phyloP scores from a whole-genome alignment of 371 early-diverging fungal genomes.

The Chytridiales sp. region DNA sequence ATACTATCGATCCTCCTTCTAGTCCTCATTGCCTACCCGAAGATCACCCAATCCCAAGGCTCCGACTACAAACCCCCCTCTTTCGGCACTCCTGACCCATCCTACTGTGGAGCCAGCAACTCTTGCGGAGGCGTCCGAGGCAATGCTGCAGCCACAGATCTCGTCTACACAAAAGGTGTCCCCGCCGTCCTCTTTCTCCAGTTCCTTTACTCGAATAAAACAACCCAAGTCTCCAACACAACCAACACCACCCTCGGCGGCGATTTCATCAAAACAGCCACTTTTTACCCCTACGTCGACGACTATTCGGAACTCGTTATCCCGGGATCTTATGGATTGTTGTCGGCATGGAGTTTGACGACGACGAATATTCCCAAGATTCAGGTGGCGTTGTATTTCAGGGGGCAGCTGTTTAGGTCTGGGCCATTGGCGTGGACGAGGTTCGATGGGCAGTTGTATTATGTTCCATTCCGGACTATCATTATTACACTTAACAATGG shows the following conservation, averaged over 20 bases:
- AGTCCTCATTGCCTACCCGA: not conserved
- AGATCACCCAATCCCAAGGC: not conserved
- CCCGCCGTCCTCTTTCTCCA: slow-evolving; percentile 25
- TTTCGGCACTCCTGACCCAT: not conserved
- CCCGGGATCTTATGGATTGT: slow-evolving; percentile 21
- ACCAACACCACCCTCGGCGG: slow-evolving; percentile 8
- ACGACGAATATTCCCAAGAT: slow-evolving; percentile 15
- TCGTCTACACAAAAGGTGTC: slow-evolving; percentile 14
- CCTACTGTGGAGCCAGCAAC: slow-evolving; percentile 6
- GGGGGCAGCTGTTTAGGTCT: slow-evolving; percentile 23
- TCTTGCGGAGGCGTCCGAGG: not conserved
- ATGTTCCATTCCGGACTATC: slow-evolving; percentile 35
- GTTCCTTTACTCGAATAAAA: slow-evolving; percentile 11
- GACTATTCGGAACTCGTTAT: slow-evolving; percentile 37
- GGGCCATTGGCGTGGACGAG: slow-evolving; percentile 13
- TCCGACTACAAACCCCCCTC: slow-evolving; percentile 5
- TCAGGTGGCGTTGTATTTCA: slow-evolving; percentile 26
- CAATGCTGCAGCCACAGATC: not conserved
- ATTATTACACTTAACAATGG: slow-evolving; percentile 33
- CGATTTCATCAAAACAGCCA: slow-evolving; percentile 23
- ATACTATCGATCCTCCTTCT: not conserved
- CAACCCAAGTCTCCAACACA: slow-evolving; percentile 2
- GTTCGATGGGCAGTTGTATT: slow-evolving; percentile 5
- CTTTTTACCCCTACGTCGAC: slow-evolving; percentile 43
- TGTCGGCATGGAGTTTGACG: slow-evolving; percentile 16